Evolutionary conservation across 495 filamentous ascomycete genomes (phyloP), one percentile per base, ranked within the genome.

Genomic region (Darksidea phi): DNA sequence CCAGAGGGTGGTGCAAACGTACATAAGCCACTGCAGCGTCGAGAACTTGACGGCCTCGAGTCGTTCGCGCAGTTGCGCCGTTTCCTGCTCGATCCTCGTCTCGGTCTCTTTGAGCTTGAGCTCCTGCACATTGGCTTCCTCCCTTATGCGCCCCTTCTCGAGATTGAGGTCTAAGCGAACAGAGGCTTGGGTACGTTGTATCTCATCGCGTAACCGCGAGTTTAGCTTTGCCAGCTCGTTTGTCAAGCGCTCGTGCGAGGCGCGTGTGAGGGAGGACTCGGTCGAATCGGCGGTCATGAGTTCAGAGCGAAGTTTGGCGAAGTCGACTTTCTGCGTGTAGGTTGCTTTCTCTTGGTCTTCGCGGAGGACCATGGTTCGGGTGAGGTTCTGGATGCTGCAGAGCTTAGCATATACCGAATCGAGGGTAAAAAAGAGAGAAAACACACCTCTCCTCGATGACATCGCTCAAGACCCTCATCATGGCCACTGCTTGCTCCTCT

Each of bases 101-200:
- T 99, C 94, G 17, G 95, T 97, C 80, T 99, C 94, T 78, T 96
- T 96, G 65, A 99, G 91, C 77, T 96, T 95, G 77, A 99, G 81
- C 76, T 97, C 94, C 78, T 97, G 94, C 65, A 89, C 88, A 67
- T 95, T 95, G 8, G 91, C 91, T 77, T 99, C 94, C 74, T 99
- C 94, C 54, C 95, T 83, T 62, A 99, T 97, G 47, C 94, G 79
- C 1, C 94, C 94, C 79, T 99, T 99, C 69, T 99, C 94, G 13
- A 99, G 75, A 74, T 97, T 99, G 54, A 99, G 73, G 71, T 99
- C 94, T 34, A 99, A 75, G 54, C 91, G 82, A 24, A 97, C 91
- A 41, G 85, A 89, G 0, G 91, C 92, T 75, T 97, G 91, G 12
- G 95, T 96, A 34, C 94, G 85, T 45, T 89, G 85, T 59, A 97